These are phyloP conservation scores for Poa annua DNA, from an alignment of 176 grass and related monocot species.

Conservation along the genomic window DNA sequence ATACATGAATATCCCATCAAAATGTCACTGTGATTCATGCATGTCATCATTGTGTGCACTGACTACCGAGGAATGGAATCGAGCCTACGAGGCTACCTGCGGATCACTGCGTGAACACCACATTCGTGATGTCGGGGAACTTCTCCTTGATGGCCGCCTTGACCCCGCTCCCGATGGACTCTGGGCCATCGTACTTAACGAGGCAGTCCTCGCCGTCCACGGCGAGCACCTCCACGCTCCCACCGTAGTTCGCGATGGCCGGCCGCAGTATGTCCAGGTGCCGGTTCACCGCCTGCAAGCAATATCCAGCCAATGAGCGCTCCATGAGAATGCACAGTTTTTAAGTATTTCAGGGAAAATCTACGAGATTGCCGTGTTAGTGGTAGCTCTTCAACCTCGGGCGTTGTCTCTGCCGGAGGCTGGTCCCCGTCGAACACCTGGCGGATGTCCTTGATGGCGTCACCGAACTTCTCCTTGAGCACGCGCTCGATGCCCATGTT, in stretches of 20 bases:
- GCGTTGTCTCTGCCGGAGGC: conserved; percentile 51
- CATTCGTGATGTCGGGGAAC: conserved; percentile 87
- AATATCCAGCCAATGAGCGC: conserved; percentile 23
- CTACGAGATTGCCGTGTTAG: background rate
- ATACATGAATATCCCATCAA: background rate
- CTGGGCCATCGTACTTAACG: conserved; percentile 82
- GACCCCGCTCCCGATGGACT: conserved; percentile 82
- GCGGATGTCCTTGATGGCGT: conserved; percentile 71
- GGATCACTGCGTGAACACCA: conserved; percentile 64
- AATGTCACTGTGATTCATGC: conserved; percentile 1
- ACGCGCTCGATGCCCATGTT: conserved; percentile 96
- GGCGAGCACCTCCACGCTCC: conserved; percentile 76
- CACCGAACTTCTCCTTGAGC: conserved; percentile 92
- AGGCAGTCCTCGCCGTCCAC: conserved; percentile 76
- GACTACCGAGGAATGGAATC: background rate
- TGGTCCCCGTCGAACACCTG: conserved; percentile 66
- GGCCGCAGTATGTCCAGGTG: conserved; percentile 96
- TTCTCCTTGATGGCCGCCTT: conserved; percentile 94
- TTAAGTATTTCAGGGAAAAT: background rate
- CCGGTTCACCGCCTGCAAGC: conserved; percentile 80
- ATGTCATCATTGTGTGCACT: background rate
- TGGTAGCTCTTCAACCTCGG: conserved; percentile 46
- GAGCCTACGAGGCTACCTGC: background rate
- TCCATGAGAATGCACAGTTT: background rate
- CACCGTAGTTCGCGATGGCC: conserved; percentile 88